Base-by-base conservation (phyloP, 805 yeast genomes). In the Suhomyces sp. region DNA sequence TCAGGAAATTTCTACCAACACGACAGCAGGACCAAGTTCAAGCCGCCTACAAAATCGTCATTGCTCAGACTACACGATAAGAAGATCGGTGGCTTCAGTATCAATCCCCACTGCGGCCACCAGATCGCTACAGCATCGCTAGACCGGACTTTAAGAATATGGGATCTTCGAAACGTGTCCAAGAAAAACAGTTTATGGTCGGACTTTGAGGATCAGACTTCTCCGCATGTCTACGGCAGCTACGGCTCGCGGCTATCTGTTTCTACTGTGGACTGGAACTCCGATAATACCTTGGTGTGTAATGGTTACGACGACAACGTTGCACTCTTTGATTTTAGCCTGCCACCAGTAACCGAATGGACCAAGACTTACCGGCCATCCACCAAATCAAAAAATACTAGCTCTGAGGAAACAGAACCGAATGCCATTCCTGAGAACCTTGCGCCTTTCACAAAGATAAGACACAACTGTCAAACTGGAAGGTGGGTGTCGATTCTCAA, bases 381-480 rank as follows among this genome's bases (percentile, higher is more conserved):
- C 49, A 43, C 49, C 57, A 27, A 27, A 53, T 55, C 47, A 43
- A 47, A 55, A 50, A 25, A 44, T 24, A 8, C 12, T 25, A 25
- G 29, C 29, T 12, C 43, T 27, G 43, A 49, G 5, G 52, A 54
- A 6, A 63, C 60, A 20, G 65, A 54, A 1, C 62, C 54, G 1
- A 37, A 37, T 7, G 59, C 51, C 1, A 59, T 60, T 4, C 72
- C 78, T 1, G 63, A 61, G 6, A 79, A 78, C 48, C 59, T 90
- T 31, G 65, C 61, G n/a, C 96, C 97, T 0, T 63, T 77, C 25
- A 77, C 81, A 24, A 81, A 82, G 8, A 75, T 93, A 47, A 81
- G 81, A 51, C 99, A 94, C 65, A 94, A 94, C 62, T 94, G 99
- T 71, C 97, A 93, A 67, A 87, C 97, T 0, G 99, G 99, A 0